Base-by-base conservation (phyloP, 1,284 basidiomycete species). In the Cutaneotrichosporon sp. region DNA sequence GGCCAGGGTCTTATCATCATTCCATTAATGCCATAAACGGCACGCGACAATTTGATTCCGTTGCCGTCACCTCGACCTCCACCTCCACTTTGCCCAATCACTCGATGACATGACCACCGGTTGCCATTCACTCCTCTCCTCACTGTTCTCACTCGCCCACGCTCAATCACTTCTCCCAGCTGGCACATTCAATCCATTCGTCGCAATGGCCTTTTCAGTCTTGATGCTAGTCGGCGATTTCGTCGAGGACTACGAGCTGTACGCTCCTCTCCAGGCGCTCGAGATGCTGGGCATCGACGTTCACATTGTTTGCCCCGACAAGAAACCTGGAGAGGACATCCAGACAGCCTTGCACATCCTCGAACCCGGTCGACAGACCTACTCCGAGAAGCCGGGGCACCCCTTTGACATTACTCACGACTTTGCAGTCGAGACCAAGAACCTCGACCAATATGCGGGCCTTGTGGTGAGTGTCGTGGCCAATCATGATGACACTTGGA, bases 221-320 rank as follows among this genome's bases (percentile, higher is more conserved):
- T 54, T 59, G 23, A n/a, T n/a, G n/a, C n/a, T n/a, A n/a, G 22
- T 44, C 38, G 57, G 57, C 51, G 57, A 59, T 39, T 53, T 55
- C 17, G 55, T 59, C 48, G 56, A 59, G 38, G 57, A 56, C 51
- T 59, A 59, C 46, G 57, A 59, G 57, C 57, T 59, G 30, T 59
- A 55, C 41, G 54, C 54, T 15, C 57, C 57, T 8, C 57, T 59
- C 17, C 51, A 56, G 51, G 57, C 54, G 22, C 46, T 59, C 36
- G 54, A 56, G 49, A 59, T 55, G 54, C 54, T 59, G 33, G 57
- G 57, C 48, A 46, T 59, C 45, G 54, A 59, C 15, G 54, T 55
- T 18, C 54, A 59, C 57, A 40, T 59, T 5, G 49, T 59, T 21
- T 55, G 57, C 33, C 57, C 57, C 18, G 57, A 56, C 54, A 51